Percentiles rank a stretch among this genome's conserved stretches.
These are phyloP conservation scores for Berberis thunbergii DNA, from an alignment of 164 flowering plant species.

Conservation along the genomic window DNA sequence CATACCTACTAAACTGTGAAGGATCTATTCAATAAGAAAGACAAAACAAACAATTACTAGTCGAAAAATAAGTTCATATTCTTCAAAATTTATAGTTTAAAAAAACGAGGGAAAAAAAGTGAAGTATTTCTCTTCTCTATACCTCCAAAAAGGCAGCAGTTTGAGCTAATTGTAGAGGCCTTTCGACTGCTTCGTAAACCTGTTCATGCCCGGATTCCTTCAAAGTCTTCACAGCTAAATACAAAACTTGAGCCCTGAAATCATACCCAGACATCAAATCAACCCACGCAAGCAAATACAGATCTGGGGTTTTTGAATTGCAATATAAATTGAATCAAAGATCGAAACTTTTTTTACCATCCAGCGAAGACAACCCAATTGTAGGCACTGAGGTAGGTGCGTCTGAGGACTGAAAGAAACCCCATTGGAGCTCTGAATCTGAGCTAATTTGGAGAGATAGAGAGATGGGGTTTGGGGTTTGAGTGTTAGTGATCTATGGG, in stretches of 20 bases:
- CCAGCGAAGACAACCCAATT: conserved; percentile 76
- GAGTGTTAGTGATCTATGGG: too few relatives aligned
- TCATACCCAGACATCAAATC: not conserved
- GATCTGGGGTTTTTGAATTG: too few relatives aligned
- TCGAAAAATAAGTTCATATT: not conserved
- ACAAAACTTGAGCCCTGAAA: conserved; percentile 73
- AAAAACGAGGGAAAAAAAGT: not conserved
- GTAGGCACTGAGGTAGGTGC: conserved; percentile 61
- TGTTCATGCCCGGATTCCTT: conserved; percentile 56
- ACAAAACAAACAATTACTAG: not conserved
- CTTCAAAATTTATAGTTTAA: not conserved
- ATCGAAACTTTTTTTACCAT: conserved; percentile 31
- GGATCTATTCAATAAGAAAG: conserved; percentile 32
- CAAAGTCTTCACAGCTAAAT: conserved; percentile 57
- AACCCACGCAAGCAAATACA: not conserved
- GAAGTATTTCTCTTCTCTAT: not conserved
- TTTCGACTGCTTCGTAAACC: conserved; percentile 78
- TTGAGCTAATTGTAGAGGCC: conserved; percentile 77
- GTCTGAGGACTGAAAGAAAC: conserved; percentile 37
- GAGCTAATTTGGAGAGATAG: not conserved
- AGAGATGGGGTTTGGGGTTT: not conserved
- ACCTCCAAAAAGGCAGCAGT: conserved; percentile 93
- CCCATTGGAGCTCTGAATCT: conserved; percentile 7
- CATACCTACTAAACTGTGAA: conserved; percentile 70
- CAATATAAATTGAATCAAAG: not conserved